Evolutionary conservation across 2,329 filamentous ascomycete genomes (phyloP).

Genomic region (Trichoderma atroviride): DNA sequence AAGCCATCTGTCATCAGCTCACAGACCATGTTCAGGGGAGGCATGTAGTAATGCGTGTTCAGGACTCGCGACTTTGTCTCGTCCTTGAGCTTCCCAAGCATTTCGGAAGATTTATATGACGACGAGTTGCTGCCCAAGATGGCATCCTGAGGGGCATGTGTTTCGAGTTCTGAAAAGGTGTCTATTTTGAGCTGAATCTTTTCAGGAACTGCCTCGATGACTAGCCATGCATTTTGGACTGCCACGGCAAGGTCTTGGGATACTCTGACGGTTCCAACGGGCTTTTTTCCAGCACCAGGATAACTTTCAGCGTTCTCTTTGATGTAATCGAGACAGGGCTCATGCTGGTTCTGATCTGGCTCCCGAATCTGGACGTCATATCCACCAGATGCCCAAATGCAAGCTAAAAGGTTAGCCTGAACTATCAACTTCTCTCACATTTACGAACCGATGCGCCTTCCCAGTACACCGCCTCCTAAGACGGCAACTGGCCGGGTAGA

Average conservation of each 20-base stretch:
- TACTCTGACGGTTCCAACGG: not conserved
- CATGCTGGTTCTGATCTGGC: not conserved
- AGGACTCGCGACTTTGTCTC: not conserved
- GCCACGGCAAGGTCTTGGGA: not conserved
- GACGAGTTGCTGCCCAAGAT: conserved; percentile 6
- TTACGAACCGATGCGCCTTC: conserved; percentile 6
- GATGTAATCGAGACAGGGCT: conserved; percentile 4
- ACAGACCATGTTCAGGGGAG: not conserved
- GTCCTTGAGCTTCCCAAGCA: conserved; percentile 1
- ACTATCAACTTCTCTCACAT: not conserved
- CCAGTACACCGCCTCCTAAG: conserved; percentile 1
- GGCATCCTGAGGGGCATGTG: not conserved
- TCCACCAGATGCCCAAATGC: conserved; percentile 8
- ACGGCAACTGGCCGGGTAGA: not conserved
- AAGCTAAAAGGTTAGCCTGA: not conserved
- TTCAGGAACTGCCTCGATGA: conserved; percentile 6
- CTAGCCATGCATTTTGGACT: not conserved
- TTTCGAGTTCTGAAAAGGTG: conserved; percentile 7
- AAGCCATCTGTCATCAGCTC: conserved; percentile 1
- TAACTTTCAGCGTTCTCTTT: not conserved
- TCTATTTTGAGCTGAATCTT: conserved; percentile 7
- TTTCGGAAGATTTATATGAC: not conserved
- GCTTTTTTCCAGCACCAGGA: not conserved
- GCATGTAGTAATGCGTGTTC: conserved; percentile 9
- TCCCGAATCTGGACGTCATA: conserved; percentile 5